phyloP scores from a whole-genome alignment of 2,329 filamentous ascomycete species.

The Pseudocercospora ulei region DNA sequence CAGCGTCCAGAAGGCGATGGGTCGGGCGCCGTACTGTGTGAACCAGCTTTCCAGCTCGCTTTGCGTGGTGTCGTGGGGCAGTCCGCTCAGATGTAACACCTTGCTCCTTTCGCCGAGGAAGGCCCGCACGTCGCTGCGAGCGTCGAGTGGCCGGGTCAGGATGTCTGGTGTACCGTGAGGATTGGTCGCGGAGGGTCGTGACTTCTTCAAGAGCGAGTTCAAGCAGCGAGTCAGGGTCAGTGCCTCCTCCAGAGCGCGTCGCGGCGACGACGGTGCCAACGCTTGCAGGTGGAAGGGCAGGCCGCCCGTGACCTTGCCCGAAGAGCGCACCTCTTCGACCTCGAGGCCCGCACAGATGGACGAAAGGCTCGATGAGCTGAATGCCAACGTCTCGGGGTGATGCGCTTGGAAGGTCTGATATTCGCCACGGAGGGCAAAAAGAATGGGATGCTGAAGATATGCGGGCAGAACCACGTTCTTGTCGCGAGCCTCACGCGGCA shows the following conservation, averaged over 20 bases:
- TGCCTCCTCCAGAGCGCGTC: constrained; percentile 94
- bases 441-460: constrained; percentile 94
- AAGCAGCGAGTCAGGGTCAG: constrained; percentile 89
- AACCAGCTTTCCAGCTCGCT: constrained; percentile 99
- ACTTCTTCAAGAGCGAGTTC: constrained; percentile 87
- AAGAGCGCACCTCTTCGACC: constrained; percentile 94
- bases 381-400: constrained; percentile 92
- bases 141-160: constrained; percentile 89
- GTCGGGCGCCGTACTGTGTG: constrained; percentile 92
- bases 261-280: constrained; percentile 84
- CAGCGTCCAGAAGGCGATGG: constrained; percentile 98
- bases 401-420: constrained; percentile 98
- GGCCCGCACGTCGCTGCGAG: constrained; percentile 86
- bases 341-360: constrained; percentile 98
- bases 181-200: constrained; percentile 57
- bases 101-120: constrained; percentile 96
- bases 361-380: constrained; percentile 85
- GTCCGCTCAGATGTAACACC: constrained; percentile 92
- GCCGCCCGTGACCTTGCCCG: constrained; percentile 97
- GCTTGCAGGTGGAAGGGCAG: constrained; percentile 96
- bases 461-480: constrained; percentile 94
- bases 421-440: constrained; percentile 92
- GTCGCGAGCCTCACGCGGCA: constrained; percentile 93
- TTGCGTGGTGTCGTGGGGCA: constrained; percentile 96
- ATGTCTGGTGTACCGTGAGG: constrained; percentile 89